Conservation (phyloP, 495 filamentous ascomycete species). For the Aspergillus sclerotiicarbonarius region DNA sequence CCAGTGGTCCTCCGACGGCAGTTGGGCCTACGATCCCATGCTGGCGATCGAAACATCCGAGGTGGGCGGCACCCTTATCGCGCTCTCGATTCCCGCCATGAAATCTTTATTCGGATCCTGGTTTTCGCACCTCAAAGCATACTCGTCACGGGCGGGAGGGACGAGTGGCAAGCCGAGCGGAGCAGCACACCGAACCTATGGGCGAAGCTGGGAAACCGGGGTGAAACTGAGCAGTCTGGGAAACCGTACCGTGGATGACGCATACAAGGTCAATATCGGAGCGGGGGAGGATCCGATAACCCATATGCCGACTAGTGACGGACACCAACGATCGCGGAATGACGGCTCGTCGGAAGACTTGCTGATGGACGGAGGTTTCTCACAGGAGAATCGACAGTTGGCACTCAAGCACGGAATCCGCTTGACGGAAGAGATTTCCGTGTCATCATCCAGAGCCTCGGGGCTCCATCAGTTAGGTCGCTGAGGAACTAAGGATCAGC, state of each 20-base stretch:
- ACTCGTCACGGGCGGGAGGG: neutral
- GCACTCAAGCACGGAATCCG: neutral
- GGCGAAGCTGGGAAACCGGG: neutral
- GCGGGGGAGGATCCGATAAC: neutral
- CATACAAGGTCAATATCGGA: neutral
- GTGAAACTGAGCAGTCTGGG: neutral
- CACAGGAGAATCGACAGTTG: neutral
- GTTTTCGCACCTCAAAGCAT: slow-evolving; percentile 18
- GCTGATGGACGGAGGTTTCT: neutral
- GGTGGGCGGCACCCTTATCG: slow-evolving; percentile 42
- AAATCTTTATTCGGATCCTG: slow-evolving; percentile 40
- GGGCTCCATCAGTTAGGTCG: neutral
- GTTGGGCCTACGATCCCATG: slow-evolving; percentile 47
- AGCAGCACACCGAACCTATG: neutral
- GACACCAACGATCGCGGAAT: neutral
- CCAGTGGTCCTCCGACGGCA: slow-evolving; percentile 38
- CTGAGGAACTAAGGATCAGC: no score
- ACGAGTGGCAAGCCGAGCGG: neutral
- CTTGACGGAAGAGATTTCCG: neutral
- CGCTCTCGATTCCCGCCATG: slow-evolving; percentile 45
- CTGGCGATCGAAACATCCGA: slow-evolving; percentile 45
- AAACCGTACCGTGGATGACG: neutral
- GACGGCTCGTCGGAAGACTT: slow-evolving; percentile 1
- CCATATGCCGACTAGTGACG: neutral
- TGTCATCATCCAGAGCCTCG: neutral